Percentiles rank a stretch among this genome's conserved stretches.
Evolutionary conservation across 2,329 filamentous ascomycete species (phyloP).

Genomic region (Penicillium sp.): DNA sequence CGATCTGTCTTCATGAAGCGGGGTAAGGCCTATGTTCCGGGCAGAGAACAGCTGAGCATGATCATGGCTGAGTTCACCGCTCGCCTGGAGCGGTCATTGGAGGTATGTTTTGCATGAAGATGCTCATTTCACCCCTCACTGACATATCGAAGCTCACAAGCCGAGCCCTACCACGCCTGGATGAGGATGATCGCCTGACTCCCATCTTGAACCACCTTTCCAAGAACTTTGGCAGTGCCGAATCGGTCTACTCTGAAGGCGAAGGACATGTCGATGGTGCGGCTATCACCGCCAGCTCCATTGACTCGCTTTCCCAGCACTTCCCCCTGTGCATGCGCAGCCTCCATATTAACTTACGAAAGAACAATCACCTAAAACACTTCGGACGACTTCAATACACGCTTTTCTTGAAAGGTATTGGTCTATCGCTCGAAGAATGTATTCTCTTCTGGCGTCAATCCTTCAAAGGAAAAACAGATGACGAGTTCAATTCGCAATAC

Average conservation of each 20-base stretch:
- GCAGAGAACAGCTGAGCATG: conserved; percentile 83
- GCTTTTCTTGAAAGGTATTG: conserved; percentile 94
- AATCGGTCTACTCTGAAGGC: conserved; percentile 74
- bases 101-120: conserved; percentile 58
- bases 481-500: conserved; percentile 97
- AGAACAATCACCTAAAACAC: conserved; percentile 90
- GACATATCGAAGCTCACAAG: conserved; percentile 69
- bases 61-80: conserved; percentile 84
- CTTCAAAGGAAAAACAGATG: conserved; percentile 87
- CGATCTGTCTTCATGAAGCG: conserved; percentile 74
- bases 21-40: conserved; percentile 90
- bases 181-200: conserved; percentile 90
- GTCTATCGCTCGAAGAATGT: conserved; percentile 86
- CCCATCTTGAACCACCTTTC: conserved; percentile 81
- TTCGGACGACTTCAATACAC: conserved; percentile 92
- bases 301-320: conserved; percentile 77
- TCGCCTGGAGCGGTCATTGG: conserved; percentile 77
- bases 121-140: conserved; percentile 20
- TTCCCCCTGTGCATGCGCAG: conserved; percentile 95
- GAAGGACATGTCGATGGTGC: conserved; percentile 68
- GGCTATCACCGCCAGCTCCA: conserved; percentile 74
- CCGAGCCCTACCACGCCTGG: conserved; percentile 85
- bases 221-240: conserved; percentile 92
- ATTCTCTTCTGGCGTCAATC: conserved; percentile 86
- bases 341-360: conserved; percentile 80